phyloP scores from a whole-genome alignment of 768 basidiomycete genomes.

The Boletus sp. region DNA sequence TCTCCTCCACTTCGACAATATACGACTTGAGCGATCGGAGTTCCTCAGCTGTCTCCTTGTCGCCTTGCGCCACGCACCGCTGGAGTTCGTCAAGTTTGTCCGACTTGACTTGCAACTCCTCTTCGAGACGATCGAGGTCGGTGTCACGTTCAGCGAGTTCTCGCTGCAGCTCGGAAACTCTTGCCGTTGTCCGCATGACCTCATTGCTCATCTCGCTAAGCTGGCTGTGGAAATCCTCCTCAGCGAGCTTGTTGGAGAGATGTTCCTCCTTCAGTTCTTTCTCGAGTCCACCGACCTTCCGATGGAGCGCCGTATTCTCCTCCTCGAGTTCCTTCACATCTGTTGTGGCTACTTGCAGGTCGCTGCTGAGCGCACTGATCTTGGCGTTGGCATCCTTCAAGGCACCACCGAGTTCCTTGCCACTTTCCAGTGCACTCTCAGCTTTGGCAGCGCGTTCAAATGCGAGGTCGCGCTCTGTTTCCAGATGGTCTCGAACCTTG shows the following conservation, averaged over 20 bases:
- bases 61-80: conserved; percentile 23
- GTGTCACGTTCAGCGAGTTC: conserved; percentile 43
- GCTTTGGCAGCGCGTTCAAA: conserved; percentile 62
- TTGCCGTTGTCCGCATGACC: conserved; percentile 32
- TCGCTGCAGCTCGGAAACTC: conserved; percentile 43
- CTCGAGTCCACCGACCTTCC: conserved; percentile 54
- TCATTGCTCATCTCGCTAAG: conserved; percentile 31
- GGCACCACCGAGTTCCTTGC: conserved; percentile 66
- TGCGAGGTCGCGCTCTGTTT: conserved; percentile 55
- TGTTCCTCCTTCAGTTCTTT: conserved; percentile 55
- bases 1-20: conserved; percentile 59
- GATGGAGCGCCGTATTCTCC: conserved; percentile 52
- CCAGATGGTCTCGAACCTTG: conserved; percentile 42
- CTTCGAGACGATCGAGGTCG: conserved; percentile 32
- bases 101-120: conserved; percentile 42
- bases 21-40: conserved; percentile 46
- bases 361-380: conserved; percentile 51
- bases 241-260: conserved; percentile 37
- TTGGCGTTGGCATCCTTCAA: conserved; percentile 65
- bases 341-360: conserved; percentile 50
- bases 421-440: conserved; percentile 60
- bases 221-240: conserved; percentile 39
- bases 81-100: conserved; percentile 25
- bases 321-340: conserved; percentile 64
- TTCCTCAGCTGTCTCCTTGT: conserved; percentile 30